Evolutionary conservation across 1,139 yeast genomes (phyloP).

Genomic region (Zygoascus sp.): DNA sequence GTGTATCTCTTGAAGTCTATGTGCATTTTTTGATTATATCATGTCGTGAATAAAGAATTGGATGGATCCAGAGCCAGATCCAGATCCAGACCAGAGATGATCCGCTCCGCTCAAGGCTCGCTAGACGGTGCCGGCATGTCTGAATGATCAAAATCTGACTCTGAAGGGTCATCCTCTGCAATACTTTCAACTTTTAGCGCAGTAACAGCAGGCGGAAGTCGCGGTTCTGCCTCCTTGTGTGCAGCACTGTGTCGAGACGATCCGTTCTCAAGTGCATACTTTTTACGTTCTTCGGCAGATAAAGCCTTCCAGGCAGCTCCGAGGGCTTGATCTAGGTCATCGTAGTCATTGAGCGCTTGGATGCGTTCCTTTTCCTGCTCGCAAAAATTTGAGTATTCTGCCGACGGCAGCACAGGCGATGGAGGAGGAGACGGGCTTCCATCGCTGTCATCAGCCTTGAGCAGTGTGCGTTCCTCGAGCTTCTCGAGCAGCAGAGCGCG

Average conservation of each 20-base stretch:
- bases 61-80: too few species aligned
- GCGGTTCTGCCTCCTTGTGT: not conserved
- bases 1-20: too few species aligned
- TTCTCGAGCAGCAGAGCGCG: constrained; percentile 75
- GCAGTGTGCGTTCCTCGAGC: constrained; percentile 48
- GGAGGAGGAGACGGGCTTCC: constrained; percentile 34
- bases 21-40: too few species aligned
- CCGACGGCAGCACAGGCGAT: constrained; percentile 24
- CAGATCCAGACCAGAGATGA: too few species aligned
- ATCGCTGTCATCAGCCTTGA: constrained; percentile 30
- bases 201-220: not conserved
- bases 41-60: not conserved
- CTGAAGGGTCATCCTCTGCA: constrained; percentile 4
- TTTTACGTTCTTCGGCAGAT: constrained; percentile 5
- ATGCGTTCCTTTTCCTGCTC: constrained; percentile 13
- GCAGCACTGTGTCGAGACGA: not conserved
- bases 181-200: constrained; percentile 7
- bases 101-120: not conserved
- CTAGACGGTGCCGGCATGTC: constrained; percentile 12
- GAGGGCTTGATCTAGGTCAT: constrained; percentile 7
- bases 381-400: constrained; percentile 9
- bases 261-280: constrained; percentile 4
- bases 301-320: constrained; percentile 7
- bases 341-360: constrained; percentile 15
- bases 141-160: constrained; percentile 10